Conservation (phyloP, 805 yeast species). For the Lachancea fermentati region DNA sequence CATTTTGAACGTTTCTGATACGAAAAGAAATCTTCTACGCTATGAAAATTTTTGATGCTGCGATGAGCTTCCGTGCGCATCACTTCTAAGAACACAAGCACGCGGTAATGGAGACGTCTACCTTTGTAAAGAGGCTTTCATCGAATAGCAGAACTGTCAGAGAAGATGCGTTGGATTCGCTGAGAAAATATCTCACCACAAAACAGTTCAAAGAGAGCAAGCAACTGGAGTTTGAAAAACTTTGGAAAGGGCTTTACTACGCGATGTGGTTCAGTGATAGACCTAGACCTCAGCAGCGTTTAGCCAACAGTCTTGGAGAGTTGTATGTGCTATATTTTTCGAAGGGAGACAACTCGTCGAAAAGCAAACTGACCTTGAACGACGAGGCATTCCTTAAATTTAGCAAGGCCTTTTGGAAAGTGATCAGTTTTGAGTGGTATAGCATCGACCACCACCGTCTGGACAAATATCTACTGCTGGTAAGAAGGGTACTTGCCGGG, state of each 20-base stretch:
- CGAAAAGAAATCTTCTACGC: not conserved
- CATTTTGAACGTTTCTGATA: not conserved
- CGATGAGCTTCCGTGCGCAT: not conserved
- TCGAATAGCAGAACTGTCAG: conserved; percentile 72
- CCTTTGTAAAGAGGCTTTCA: conserved; percentile 76
- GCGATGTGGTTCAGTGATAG: conserved; percentile 97
- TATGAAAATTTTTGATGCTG: not conserved
- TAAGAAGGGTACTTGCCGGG: conserved; percentile 69
- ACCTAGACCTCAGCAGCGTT: conserved; percentile 83
- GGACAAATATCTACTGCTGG: conserved; percentile 77
- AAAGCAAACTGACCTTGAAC: conserved; percentile 13
- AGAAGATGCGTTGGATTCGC: conserved; percentile 62
- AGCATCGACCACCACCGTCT: conserved; percentile 75
- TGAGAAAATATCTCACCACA: conserved; percentile 51
- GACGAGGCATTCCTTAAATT: conserved; percentile 43
- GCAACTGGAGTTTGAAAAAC: conserved; percentile 60
- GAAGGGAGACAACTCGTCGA: conserved; percentile 25
- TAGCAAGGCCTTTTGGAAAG: conserved; percentile 72
- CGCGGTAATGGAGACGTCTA: conserved; percentile 32
- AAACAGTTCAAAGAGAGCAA: conserved; percentile 37
- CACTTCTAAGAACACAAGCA: not conserved
- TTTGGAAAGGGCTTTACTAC: conserved; percentile 95
- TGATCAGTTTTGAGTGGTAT: conserved; percentile 78
- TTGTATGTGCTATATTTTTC: conserved; percentile 30
- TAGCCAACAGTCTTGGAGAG: conserved; percentile 68